phyloP scores from a whole-genome alignment of 768 basidiomycete genomes.

The Collybia mongolica region DNA sequence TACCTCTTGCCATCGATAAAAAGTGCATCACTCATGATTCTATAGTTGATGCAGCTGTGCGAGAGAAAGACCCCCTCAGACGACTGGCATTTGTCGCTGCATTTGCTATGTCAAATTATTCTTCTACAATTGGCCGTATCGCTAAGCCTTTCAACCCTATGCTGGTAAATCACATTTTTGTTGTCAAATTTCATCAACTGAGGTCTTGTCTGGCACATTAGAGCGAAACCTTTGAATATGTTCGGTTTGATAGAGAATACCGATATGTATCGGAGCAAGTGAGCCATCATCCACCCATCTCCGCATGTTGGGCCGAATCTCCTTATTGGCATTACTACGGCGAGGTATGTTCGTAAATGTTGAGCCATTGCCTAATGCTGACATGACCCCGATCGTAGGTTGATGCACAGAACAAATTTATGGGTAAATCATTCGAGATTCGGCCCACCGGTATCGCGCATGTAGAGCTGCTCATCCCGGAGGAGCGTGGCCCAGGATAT shows the following conservation, averaged over 20 bases:
- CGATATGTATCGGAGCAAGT: slow-evolving; percentile 96
- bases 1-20: slow-evolving; percentile 15
- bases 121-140: slow-evolving; percentile 92
- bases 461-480: slow-evolving; percentile 75
- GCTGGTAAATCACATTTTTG: slow-evolving; percentile 53
- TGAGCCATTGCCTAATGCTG: neutral
- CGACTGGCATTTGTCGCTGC: slow-evolving; percentile 92
- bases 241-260: slow-evolving; percentile 82
- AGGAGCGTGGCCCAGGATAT: slow-evolving; percentile 59
- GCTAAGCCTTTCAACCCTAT: slow-evolving; percentile 98
- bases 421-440: slow-evolving; percentile 96
- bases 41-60: slow-evolving; percentile 81
- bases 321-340: slow-evolving; percentile 90
- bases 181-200: neutral
- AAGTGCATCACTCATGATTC: slow-evolving; percentile 4
- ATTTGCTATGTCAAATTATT: slow-evolving; percentile 98
- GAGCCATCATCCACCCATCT: slow-evolving; percentile 95
- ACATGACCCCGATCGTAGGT: slow-evolving; percentile 46
- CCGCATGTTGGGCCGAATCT: slow-evolving; percentile 93
- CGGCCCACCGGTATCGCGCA: slow-evolving; percentile 94
- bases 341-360: slow-evolving; percentile 45
- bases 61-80: slow-evolving; percentile 72
- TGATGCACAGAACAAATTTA: slow-evolving; percentile 95
- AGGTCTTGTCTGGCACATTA: slow-evolving; percentile 24
- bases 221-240: slow-evolving; percentile 96